Evolutionary conservation across 139 green algal species (phyloP).

Genomic region (Trebouxia sp.): DNA sequence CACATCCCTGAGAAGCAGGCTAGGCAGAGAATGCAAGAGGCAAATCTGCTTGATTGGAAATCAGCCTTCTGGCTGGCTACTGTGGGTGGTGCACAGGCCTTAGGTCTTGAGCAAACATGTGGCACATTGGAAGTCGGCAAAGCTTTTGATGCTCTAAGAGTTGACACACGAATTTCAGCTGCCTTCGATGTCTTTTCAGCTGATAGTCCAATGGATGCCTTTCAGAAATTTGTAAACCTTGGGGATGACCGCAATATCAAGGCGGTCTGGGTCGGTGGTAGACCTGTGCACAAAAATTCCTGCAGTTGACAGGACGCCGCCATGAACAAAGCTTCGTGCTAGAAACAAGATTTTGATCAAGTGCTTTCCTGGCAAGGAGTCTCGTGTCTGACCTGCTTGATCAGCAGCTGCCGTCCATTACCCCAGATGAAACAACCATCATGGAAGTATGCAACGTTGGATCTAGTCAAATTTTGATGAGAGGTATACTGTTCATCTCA

Average conservation of each 20-base stretch:
- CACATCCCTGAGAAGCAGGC: too few species aligned
- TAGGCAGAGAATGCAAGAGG: not conserved
- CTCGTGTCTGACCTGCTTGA: too few species aligned
- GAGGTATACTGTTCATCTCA: too few species aligned
- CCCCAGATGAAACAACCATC: too few species aligned
- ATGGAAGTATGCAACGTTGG: too few species aligned
- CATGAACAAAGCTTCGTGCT: too few species aligned
- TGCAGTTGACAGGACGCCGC: too few species aligned
- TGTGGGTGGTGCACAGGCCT: slow-evolving; percentile 56
- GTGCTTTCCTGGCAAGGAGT: too few species aligned
- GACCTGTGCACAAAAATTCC: not conserved
- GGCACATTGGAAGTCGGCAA: slow-evolving; percentile 65
- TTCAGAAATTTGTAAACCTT: slow-evolving; percentile 70
- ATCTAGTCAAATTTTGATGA: too few species aligned
- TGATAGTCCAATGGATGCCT: slow-evolving; percentile 22
- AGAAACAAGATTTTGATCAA: too few species aligned
- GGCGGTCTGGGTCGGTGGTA: slow-evolving; percentile 57
- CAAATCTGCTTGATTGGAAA: slow-evolving; percentile 38
- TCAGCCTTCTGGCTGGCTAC: slow-evolving; percentile 73
- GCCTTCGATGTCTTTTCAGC: slow-evolving; percentile 57
- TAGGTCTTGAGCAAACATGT: slow-evolving; percentile 50
- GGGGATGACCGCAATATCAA: slow-evolving; percentile 72
- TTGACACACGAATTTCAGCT: slow-evolving; percentile 47
- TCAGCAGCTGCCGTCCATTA: too few species aligned
- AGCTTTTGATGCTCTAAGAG: slow-evolving; percentile 66